These are phyloP conservation scores for Saccharomycopsis fibuligera DNA, from an alignment of 805 yeast species.

Conservation along the genomic window DNA sequence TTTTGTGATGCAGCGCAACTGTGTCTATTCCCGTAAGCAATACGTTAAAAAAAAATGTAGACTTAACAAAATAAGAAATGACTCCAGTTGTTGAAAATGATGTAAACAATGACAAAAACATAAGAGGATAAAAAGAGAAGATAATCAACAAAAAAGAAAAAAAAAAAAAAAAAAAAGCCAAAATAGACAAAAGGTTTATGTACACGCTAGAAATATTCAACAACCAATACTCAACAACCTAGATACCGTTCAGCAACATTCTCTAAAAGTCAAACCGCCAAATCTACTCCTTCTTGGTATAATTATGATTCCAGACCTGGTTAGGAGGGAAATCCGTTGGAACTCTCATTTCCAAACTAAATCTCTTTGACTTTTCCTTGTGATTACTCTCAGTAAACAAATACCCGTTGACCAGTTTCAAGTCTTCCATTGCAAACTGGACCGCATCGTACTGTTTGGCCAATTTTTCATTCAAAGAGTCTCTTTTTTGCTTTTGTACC, in stretches of 20 bases:
- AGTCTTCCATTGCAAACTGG: constrained; percentile 64
- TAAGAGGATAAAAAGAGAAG: background rate
- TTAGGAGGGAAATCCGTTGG: constrained; percentile 90
- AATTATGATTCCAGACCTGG: constrained; percentile 69
- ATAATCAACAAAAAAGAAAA: background rate
- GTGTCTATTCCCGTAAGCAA: too few species aligned
- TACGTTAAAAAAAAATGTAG: too few species aligned
- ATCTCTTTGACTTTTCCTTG: constrained; percentile 50
- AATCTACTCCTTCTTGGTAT: constrained; percentile 37
- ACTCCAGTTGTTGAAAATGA: too few species aligned
- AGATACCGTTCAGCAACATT: too few species aligned
- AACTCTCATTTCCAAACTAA: constrained; percentile 76
- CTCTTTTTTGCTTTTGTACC: constrained; percentile 47
- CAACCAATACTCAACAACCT: too few species aligned
- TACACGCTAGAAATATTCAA: background rate
- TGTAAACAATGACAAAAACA: background rate
- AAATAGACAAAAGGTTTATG: background rate
- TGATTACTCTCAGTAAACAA: constrained; percentile 59
- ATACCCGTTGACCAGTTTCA: constrained; percentile 44
- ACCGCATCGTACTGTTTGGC: constrained; percentile 60
- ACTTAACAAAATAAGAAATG: too few species aligned
- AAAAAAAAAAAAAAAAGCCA: background rate
- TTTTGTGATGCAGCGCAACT: too few species aligned
- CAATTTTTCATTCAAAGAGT: constrained; percentile 36
- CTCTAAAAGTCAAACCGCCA: too few species aligned